These are phyloP conservation scores for Ascochyta clinopodiicola DNA, from an alignment of 2,329 filamentous ascomycete species.

Conservation along the genomic window DNA sequence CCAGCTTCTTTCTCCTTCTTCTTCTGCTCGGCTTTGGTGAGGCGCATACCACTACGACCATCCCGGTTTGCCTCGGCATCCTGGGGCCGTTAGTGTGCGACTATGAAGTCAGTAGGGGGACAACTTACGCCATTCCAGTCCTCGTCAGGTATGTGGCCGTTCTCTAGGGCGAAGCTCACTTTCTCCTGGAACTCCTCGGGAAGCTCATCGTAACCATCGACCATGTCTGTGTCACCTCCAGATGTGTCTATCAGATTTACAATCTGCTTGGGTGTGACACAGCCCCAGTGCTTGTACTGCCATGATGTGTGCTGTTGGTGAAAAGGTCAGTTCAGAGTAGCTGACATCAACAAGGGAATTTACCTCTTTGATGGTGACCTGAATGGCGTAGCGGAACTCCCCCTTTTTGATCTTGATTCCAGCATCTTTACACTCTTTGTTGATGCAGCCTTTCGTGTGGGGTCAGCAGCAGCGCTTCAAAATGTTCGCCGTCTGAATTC, in stretches of 20 bases:
- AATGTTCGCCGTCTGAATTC: neutral
- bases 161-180: conserved; percentile 71
- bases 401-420: conserved; percentile 73
- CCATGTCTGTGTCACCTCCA: conserved; percentile 65
- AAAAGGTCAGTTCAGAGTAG: neutral
- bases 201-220: conserved; percentile 85
- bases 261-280: conserved; percentile 79
- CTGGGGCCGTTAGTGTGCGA: conserved; percentile 52
- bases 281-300: conserved; percentile 92
- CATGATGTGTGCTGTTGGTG: conserved; percentile 63
- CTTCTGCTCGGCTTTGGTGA: conserved; percentile 36
- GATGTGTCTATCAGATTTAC: conserved; percentile 67
- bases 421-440: conserved; percentile 74
- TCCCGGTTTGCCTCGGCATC: conserved; percentile 76
- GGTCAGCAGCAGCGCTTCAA: neutral
- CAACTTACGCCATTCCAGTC: conserved; percentile 85
- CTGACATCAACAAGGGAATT: neutral
- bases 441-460: conserved; percentile 63
- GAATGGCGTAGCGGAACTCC: conserved; percentile 76
- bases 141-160: conserved; percentile 81
- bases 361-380: conserved; percentile 64
- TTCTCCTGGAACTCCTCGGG: conserved; percentile 73
- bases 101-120: no score
- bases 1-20: conserved; percentile 40
- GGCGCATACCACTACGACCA: conserved; percentile 69